A percentile compares a stretch with the other conserved stretches of the same genome.
Conservation (phyloP, 2,329 filamentous ascomycete species). For the Aspergillus viridinutans region DNA sequence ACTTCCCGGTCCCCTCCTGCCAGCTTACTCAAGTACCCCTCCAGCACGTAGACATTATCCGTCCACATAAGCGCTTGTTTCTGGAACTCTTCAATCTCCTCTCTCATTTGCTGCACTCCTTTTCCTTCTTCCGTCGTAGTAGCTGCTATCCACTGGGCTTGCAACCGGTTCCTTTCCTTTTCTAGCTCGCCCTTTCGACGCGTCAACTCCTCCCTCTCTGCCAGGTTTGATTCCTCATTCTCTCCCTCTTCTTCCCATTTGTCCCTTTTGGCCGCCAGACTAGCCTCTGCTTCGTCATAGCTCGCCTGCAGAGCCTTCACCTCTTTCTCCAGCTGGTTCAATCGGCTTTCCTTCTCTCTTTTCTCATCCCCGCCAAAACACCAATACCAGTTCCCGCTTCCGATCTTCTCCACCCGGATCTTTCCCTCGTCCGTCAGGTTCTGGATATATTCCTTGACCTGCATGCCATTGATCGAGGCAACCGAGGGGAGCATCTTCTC, state of each 20-base stretch:
- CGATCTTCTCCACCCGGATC: slow-evolving; percentile 65
- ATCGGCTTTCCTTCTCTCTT: slow-evolving; percentile 39
- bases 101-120: slow-evolving; percentile 28
- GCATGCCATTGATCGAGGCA: slow-evolving; percentile 62
- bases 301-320: slow-evolving; percentile 25
- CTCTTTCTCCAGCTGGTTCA: slow-evolving; percentile 25
- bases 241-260: slow-evolving; percentile 25
- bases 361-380: slow-evolving; percentile 58
- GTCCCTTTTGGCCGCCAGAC: slow-evolving; percentile 34
- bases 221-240: slow-evolving; percentile 11
- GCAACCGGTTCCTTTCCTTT: slow-evolving; percentile 30
- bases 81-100: slow-evolving; percentile 31
- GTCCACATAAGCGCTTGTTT: slow-evolving; percentile 37
- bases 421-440: slow-evolving; percentile 57
- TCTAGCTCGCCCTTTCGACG: slow-evolving; percentile 19
- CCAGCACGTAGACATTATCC: slow-evolving; percentile 43
- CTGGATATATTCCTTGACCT: slow-evolving; percentile 65
- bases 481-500: slow-evolving; percentile 61
- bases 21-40: slow-evolving; percentile 37
- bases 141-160: slow-evolving; percentile 12
- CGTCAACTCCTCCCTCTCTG: slow-evolving; percentile 20
- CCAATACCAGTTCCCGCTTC: slow-evolving; percentile 70
- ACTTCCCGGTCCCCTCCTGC: slow-evolving; percentile 42
- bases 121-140: slow-evolving; percentile 30
- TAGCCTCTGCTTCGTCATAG: slow-evolving; percentile 31